Evolutionary conservation across 140 eudicot species (phyloP), one percentile per base, ranked within the genome.

Genomic region (Senecio squalidus): DNA sequence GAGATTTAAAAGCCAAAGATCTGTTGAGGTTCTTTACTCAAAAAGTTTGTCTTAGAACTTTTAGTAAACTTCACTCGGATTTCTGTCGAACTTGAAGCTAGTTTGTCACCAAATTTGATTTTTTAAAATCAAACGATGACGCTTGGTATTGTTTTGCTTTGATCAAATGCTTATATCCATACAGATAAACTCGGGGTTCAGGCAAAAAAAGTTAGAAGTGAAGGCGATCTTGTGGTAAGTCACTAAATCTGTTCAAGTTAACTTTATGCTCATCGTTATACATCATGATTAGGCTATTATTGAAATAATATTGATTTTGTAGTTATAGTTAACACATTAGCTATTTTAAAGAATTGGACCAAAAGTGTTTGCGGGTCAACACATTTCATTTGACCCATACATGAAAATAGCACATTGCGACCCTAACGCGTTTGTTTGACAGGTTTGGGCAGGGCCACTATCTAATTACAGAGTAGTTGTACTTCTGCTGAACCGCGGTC

Each of bases 401-500:
- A n/a, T n/a, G n/a, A n/a, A n/a, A n/a, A n/a, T n/a, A n/a, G n/a
- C n/a, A n/a, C n/a, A n/a, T n/a, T n/a, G n/a, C n/a, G n/a, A n/a
- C n/a, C n/a, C n/a, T n/a, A n/a, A n/a, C n/a, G n/a, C 21, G 49
- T 23, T 58, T 16, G 5, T 58, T 63, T 13, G 34, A 34, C 51
- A 89, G 97, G 74, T 91, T 31, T 91, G 98, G 98, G 94, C 98
- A 14, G 98, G 95, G 8, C 92, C 96, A 3, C 89, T 86, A 26
- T 74, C 96, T 5, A 61, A 48, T 5, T 81, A 86, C 44, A 86
- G 98, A 60, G 94, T 91, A 13, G 98, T 85, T 3, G 62, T 91
- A 14, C 73, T 91, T 9, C 76, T 91, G 50, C 74, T 83, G 30
- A 91, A 87, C 75, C 89, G 98, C 4, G 88, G 89, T 9, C 68